These are phyloP conservation scores for Gypsophila paniculata DNA, from an alignment of 179 eudicot species.

Conservation along the genomic window DNA sequence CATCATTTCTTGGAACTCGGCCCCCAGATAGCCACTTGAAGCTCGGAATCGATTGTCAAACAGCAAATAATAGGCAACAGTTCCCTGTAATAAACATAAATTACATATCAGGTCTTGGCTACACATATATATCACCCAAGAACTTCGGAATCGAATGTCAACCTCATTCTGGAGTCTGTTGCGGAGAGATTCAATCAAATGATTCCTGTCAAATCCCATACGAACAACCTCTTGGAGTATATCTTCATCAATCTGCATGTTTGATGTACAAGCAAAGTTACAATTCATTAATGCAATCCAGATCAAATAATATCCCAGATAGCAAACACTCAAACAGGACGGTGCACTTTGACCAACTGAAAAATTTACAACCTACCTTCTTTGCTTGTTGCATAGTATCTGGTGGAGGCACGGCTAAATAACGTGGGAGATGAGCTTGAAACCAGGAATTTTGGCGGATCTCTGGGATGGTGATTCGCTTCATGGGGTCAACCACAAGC, in stretches of 20 bases:
- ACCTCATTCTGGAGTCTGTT: slow-evolving; percentile 89
- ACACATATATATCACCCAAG: slow-evolving; percentile 1
- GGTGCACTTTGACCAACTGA: slow-evolving; percentile 9
- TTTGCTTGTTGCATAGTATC: slow-evolving; percentile 84
- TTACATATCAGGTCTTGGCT: slow-evolving; percentile 19
- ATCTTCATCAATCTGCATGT: slow-evolving; percentile 82
- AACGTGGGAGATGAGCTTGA: slow-evolving; percentile 87
- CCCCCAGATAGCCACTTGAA: slow-evolving; percentile 82
- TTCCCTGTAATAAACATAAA: slow-evolving; percentile 49
- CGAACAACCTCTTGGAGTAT: slow-evolving; percentile 81
- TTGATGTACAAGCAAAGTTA: background rate
- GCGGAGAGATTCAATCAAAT: slow-evolving; percentile 72
- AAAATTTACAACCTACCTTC: slow-evolving; percentile 44
- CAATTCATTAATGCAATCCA: background rate
- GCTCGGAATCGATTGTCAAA: slow-evolving; percentile 81
- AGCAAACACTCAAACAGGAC: background rate
- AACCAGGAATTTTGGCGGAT: slow-evolving; percentile 90
- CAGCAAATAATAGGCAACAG: slow-evolving; percentile 88
- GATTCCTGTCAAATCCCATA: slow-evolving; percentile 84
- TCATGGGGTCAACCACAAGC: slow-evolving; percentile 94
- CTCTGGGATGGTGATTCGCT: slow-evolving; percentile 83
- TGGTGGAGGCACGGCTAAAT: slow-evolving; percentile 88
- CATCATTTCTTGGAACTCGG: slow-evolving; percentile 86
- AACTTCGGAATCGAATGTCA: background rate
- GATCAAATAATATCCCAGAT: background rate